phyloP scores from a whole-genome alignment of 768 basidiomycete genomes.

The Leccinum longicurvipes region DNA sequence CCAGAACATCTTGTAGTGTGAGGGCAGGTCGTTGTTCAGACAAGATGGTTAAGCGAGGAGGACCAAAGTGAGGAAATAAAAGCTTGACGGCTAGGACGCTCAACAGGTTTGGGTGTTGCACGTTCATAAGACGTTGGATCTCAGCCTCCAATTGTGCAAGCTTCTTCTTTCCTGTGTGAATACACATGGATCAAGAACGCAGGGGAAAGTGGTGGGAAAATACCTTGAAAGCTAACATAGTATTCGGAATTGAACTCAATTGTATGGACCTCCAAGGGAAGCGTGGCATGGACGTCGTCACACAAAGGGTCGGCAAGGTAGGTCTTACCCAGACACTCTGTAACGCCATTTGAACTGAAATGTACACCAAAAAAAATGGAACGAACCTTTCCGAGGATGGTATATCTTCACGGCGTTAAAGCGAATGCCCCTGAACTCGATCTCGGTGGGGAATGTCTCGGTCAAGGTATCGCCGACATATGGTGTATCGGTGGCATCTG shows the following conservation, averaged over 20 bases:
- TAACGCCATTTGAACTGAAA: not conserved
- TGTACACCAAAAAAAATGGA: not conserved
- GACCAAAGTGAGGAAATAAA: constrained; percentile 44
- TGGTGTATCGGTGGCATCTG: constrained; percentile 68
- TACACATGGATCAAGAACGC: not conserved
- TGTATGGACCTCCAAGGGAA: constrained; percentile 65
- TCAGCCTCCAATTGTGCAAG: constrained; percentile 64
- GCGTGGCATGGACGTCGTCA: constrained; percentile 55
- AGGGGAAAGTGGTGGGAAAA: not conserved
- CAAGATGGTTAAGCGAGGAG: constrained; percentile 60
- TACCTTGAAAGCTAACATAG: constrained; percentile 64
- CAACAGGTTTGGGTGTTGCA: constrained; percentile 66
- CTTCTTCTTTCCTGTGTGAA: constrained; percentile 56
- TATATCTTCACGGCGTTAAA: constrained; percentile 70
- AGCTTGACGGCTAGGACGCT: constrained; percentile 67
- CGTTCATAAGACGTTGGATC: constrained; percentile 52
- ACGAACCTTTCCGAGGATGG: constrained; percentile 64
- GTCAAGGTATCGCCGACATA: constrained; percentile 46
- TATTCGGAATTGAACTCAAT: constrained; percentile 67
- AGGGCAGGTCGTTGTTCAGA: constrained; percentile 68
- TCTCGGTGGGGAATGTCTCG: constrained; percentile 57
- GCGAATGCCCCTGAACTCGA: constrained; percentile 54
- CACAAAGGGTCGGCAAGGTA: constrained; percentile 76
- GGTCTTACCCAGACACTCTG: constrained; percentile 61
- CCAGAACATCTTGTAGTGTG: constrained; percentile 69